Conservation (phyloP, 352 stramenopile genomes). For the Phytopythium sindhum region DNA sequence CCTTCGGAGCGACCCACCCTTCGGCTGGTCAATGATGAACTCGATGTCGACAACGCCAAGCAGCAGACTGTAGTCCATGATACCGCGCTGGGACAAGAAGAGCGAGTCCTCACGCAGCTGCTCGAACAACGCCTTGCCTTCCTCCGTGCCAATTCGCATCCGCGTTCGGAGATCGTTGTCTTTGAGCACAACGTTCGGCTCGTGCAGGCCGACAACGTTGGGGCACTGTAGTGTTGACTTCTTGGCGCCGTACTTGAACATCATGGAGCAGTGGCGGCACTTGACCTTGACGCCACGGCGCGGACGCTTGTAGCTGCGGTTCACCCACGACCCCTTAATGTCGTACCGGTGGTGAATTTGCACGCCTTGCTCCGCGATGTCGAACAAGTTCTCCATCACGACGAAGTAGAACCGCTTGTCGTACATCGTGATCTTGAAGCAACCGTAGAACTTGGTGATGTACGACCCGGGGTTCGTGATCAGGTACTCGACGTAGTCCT, state of each 20-base stretch:
- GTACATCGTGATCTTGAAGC: slow-evolving; percentile 89
- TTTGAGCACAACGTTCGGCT: slow-evolving; percentile 85
- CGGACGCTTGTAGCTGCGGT: slow-evolving; percentile 79
- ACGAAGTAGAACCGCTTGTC: slow-evolving; percentile 90
- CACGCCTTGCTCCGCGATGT: slow-evolving; percentile 53
- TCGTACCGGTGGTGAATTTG: slow-evolving; percentile 88
- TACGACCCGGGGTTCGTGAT: slow-evolving; percentile 66
- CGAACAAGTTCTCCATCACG: slow-evolving; percentile 92
- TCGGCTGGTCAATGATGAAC: slow-evolving; percentile 65
- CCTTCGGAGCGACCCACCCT: slow-evolving; percentile 11
- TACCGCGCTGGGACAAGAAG: slow-evolving; percentile 72
- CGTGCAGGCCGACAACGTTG: slow-evolving; percentile 74
- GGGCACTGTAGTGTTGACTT: slow-evolving; percentile 68
- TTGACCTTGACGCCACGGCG: slow-evolving; percentile 74
- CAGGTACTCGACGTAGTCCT: slow-evolving; percentile 86
- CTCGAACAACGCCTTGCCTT: slow-evolving; percentile 59
- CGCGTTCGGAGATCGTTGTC: slow-evolving; percentile 82
- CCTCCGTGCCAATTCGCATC: slow-evolving; percentile 66
- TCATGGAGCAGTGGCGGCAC: slow-evolving; percentile 83
- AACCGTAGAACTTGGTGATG: slow-evolving; percentile 89
- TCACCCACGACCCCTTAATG: slow-evolving; percentile 92
- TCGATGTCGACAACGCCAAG: slow-evolving; percentile 83
- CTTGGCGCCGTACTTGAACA: slow-evolving; percentile 76
- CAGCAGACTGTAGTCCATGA: slow-evolving; percentile 92
- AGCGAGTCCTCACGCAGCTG: slow-evolving; percentile 68